Evolutionary conservation across 139 green algal species (phyloP).

Genomic region (Edaphochlamys debaryana): DNA sequence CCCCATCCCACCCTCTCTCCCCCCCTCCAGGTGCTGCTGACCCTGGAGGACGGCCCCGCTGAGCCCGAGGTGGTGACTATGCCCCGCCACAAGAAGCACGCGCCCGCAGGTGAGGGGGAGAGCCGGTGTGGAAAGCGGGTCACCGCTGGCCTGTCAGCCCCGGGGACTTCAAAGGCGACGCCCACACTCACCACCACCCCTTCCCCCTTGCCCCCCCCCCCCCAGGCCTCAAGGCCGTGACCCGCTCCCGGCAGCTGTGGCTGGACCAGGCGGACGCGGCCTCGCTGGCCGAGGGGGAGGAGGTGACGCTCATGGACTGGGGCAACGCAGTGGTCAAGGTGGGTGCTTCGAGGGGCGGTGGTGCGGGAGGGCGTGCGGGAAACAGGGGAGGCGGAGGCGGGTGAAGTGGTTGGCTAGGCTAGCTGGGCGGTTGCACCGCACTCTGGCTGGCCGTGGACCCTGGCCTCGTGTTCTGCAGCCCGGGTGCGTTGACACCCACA

Average conservation of each 20-base stretch:
- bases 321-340: constrained; percentile 91
- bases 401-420: not conserved
- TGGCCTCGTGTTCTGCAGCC: no score
- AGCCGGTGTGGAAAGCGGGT: no score
- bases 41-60: constrained; percentile 70
- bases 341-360: constrained; percentile 6
- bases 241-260: constrained; percentile 62
- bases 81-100: constrained; percentile 94
- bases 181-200: not conserved
- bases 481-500: no score
- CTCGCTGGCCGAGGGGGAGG: constrained; percentile 82
- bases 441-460: not conserved
- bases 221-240: constrained; percentile 79
- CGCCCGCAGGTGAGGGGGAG: no score
- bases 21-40: no score
- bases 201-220: not conserved
- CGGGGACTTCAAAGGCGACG: no score
- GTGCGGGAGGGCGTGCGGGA: not conserved
- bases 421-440: not conserved
- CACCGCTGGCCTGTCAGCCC: no score
- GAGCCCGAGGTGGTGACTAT: constrained; percentile 68
- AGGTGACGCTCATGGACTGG: constrained; percentile 99
- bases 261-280: constrained; percentile 91
- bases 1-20: no score
- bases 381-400: no score